Percentiles rank a stretch among this genome's conserved stretches.
Evolutionary conservation across 1,284 basidiomycete genomes (phyloP).

Genomic region (Puccinia coronata): DNA sequence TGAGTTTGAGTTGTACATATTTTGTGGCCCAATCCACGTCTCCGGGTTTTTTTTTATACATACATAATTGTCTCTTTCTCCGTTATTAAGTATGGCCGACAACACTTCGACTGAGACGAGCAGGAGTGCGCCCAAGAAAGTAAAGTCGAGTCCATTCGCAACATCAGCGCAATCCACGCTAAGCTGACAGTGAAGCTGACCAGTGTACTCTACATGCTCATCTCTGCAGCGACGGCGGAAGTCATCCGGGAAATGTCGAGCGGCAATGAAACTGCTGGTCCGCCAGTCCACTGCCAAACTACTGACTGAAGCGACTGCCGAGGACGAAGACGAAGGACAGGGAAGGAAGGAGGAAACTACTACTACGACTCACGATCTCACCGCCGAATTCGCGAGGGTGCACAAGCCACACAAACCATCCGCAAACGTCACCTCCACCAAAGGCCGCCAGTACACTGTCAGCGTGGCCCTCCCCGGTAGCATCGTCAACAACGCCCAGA

Average conservation of each 20-base stretch:
- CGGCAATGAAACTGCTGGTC: conserved; percentile 15
- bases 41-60: too few relatives aligned
- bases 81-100: too few relatives aligned
- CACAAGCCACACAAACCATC: conserved; percentile 49
- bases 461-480: conserved; percentile 57
- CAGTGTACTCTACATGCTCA: too few relatives aligned
- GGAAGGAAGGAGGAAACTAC: neutral
- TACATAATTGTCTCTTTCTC: too few relatives aligned
- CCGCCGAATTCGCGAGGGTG: conserved; percentile 21
- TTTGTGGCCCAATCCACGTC: too few relatives aligned
- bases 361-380: neutral
- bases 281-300: neutral
- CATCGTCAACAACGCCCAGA: conserved; percentile 58
- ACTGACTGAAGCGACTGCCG: neutral
- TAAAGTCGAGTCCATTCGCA: too few relatives aligned
- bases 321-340: neutral
- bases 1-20: too few relatives aligned
- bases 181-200: too few relatives aligned
- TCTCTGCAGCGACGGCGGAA: conserved; percentile 42
- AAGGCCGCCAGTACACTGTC: conserved; percentile 53
- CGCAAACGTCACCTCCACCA: conserved; percentile 17
- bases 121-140: too few relatives aligned
- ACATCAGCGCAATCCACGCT: too few relatives aligned
- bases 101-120: too few relatives aligned
- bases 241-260: conserved; percentile 41